These are phyloP conservation scores for Lichenothelia convexa DNA, from an alignment of 495 filamentous ascomycete genomes.

Conservation along the genomic window DNA sequence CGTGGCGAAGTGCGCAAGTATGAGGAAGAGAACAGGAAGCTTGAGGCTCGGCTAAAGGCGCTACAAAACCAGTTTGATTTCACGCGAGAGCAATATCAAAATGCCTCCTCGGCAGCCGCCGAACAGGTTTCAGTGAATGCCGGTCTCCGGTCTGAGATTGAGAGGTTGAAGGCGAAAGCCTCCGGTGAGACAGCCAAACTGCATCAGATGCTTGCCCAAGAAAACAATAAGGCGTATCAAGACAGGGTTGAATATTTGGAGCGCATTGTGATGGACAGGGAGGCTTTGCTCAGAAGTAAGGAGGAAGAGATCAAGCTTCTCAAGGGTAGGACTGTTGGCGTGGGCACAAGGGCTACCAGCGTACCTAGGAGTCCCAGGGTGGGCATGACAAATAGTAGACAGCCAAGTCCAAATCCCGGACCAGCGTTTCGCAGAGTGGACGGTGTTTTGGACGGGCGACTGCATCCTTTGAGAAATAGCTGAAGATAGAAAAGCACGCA, in stretches of 20 bases:
- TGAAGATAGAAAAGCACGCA: too few species aligned
- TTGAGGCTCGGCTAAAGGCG: background rate
- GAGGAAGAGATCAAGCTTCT: background rate
- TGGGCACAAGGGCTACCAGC: background rate
- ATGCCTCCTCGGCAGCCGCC: background rate
- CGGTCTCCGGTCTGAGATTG: too few species aligned
- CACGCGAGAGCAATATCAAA: slow-evolving; percentile 1
- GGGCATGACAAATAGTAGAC: too few species aligned
- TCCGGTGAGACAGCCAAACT: background rate
- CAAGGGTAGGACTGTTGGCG: background rate
- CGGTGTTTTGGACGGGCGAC: too few species aligned
- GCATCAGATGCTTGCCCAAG: background rate
- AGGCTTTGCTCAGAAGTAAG: background rate
- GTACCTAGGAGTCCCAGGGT: background rate
- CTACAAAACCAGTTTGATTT: background rate
- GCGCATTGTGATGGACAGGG: background rate
- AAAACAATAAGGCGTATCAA: background rate
- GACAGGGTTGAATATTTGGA: background rate
- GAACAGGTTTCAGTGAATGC: background rate
- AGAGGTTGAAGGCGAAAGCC: too few species aligned
- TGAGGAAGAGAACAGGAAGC: background rate
- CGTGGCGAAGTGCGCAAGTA: background rate
- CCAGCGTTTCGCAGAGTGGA: too few species aligned
- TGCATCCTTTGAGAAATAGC: too few species aligned
- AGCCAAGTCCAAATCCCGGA: too few species aligned